Evolutionary conservation across 768 basidiomycete species (phyloP), one percentile per base, ranked within the genome.

Genomic region (Tulasnella sp.): DNA sequence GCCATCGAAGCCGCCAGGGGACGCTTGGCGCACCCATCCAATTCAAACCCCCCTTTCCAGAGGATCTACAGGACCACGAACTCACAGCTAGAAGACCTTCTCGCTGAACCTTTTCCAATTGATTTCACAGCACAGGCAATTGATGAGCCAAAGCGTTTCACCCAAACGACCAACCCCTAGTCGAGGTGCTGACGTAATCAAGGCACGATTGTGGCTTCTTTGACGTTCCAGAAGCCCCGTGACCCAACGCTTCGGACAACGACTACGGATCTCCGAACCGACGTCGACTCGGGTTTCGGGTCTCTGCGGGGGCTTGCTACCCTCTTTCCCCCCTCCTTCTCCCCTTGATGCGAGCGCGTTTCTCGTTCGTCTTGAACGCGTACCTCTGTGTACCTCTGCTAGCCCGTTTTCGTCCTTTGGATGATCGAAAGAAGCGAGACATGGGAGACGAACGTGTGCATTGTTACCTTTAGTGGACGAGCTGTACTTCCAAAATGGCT

Each of bases 241-340:
- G 62, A 68, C 62, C 62, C 62, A 6, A 36, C 27, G 31, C 62
- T 31, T 36, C 62, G 62, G 62, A 19, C 62, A 27, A 16, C 18
- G 31, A n/a, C 34, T 68, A 68, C 62, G 62, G 62, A 0, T 68
- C 62, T 68, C 62, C 62, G 62, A 68, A 68, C 62, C 62, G 62
- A 68, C 62, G 62, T 68, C 62, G 62, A 68, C 12, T 68, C 62
- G 62, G 62, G 62, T 27, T 68, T 68, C 62, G 62, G 62, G 62
- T 24, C 34, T 27, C 27, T 68, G 18, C 18, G 52, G 10, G 9
- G 31, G 62, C 18, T 68, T 36, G 27, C 31, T 14, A 18, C 1
- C 44, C 44, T 16, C 44, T 16, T 18, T 10, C 24, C 21, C 21
- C n/a, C n/a, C n/a, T n/a, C n/a, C n/a, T 7, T 24, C n/a, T n/a